Conservation (phyloP, 2,329 filamentous ascomycete species). For the Fusarium bulbicola region DNA sequence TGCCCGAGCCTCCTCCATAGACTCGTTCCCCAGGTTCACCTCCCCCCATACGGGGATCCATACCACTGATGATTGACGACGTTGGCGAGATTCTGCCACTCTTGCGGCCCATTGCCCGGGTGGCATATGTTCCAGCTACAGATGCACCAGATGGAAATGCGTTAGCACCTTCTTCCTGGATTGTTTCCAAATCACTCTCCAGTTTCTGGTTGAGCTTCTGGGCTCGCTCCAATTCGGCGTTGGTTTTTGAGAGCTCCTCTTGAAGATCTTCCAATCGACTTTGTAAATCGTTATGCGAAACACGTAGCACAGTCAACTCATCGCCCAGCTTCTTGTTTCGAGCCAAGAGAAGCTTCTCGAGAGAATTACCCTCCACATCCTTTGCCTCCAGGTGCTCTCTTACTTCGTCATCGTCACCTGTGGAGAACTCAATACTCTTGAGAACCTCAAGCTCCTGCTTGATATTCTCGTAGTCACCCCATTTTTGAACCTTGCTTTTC, state of each 20-base stretch:
- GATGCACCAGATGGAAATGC: slow-evolving; percentile 90
- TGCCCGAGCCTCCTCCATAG: slow-evolving; percentile 78
- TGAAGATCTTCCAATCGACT: slow-evolving; percentile 80
- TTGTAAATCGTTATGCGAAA: slow-evolving; percentile 94
- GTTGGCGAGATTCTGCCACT: slow-evolving; percentile 84
- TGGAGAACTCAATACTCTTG: slow-evolving; percentile 97
- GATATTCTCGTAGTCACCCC: slow-evolving; percentile 94
- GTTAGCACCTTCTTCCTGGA: slow-evolving; percentile 87
- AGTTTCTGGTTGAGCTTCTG: slow-evolving; percentile 87
- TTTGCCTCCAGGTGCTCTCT: slow-evolving; percentile 52
- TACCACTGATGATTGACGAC: slow-evolving; percentile 98
- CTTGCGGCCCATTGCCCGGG: slow-evolving; percentile 66
- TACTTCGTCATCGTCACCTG: slow-evolving; percentile 81
- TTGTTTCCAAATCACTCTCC: slow-evolving; percentile 87
- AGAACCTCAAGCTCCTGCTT: slow-evolving; percentile 96
- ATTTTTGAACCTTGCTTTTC: slow-evolving; percentile 84
- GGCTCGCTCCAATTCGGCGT: slow-evolving; percentile 85
- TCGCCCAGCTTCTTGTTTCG: slow-evolving; percentile 97
- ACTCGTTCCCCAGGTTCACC: slow-evolving; percentile 66
- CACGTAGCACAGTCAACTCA: slow-evolving; percentile 89
- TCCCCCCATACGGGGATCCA: slow-evolving; percentile 71
- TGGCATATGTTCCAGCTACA: slow-evolving; percentile 89
- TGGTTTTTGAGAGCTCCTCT: slow-evolving; percentile 83
- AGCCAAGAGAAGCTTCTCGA: slow-evolving; percentile 90
- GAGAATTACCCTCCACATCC: slow-evolving; percentile 71